Evolutionary conservation across 148 eudicot species (phyloP), one percentile per base, ranked within the genome.

Genomic region (Simmondsia chinensis): DNA sequence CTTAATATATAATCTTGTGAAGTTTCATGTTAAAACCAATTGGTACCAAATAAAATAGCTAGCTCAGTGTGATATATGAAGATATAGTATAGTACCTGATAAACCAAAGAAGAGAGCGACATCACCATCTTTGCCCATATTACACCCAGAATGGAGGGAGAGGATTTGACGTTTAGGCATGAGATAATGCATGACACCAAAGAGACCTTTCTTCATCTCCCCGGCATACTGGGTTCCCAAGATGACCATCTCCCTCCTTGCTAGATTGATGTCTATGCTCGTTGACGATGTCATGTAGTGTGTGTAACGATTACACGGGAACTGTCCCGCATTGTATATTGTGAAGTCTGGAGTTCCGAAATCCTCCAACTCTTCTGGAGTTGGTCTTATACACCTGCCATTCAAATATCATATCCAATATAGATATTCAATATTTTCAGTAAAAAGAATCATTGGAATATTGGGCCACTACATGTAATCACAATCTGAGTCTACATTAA

Each of bases 281-380:
- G 94, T 83, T 8, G 87, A 79, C 1, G 94, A 83, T 35, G 94
- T 83, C 94, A 83, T 83, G 72, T 83, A 75, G 67, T 83, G 82
- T 16, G 94, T 83, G 65, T 61, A 83, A 39, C 94, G 83, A 27
- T 83, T 83, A 57, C 94, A 83, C 28, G 94, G 94, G 49, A 83
- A 83, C 40, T 75, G 75, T 2, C 94, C 94, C 14, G 94, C 94
- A 43, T 83, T 83, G 83, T 83, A 83, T 34, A 83, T 83, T 12
- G 94, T 83, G 62, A 83, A 79, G 71, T 83, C 87, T 24, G 94
- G 94, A 50, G 77, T 66, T 43, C 94, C 83, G 39, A 83, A 83
- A 43, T 64, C 44, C 75, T 79, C 87, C 70, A 83, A 70, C 56
- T 79, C 83, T 65, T 75, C 83, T 20, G 75, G 63, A 43, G 83